Base-by-base conservation (phyloP, 768 basidiomycete species). In the Tylopilus felleus region DNA sequence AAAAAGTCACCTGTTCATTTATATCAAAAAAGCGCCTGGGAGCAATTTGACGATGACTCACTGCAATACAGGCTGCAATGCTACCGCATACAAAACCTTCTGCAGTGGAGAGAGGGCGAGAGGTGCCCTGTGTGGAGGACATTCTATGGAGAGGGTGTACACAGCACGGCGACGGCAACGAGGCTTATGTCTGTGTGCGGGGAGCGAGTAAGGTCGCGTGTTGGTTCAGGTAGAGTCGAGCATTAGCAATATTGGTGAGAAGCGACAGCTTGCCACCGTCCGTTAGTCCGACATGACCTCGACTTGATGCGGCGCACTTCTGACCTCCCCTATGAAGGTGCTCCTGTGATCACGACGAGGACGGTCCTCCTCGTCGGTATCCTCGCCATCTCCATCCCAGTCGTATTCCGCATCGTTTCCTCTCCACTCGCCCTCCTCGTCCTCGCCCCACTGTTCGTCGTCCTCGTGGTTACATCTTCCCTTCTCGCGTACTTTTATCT, bases 51-150 rank as follows among this genome's bases (percentile, higher is more conserved):
- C 14, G 44, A n/a, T 21, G 36, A 19, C 65, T 59, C 36, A 95
- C 94, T 33, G 95, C 96, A 41, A 89, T 86, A 69, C 84, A 92
- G 53, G 94, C 97, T 48, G 97, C 97, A 49, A 94, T 67, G 23
- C 90, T 95, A 53, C 97, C 97, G 59, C 90, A 90, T 12, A 90
- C 43, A 66, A 99, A 99, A 39, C 89, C 83, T 70, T 95, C 93
- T 44, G 77, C 59, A 0, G 88, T 90, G 39, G 85, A 84, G 33
- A 93, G 67, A 53, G 73, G 68, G 19, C 70, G 66, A 21, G 45
- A 6, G 13, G 42, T 45, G 21, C 49, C 5, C 49, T 59, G 58
- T 16, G 47, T 48, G 50, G 60, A 51, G 27, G 63, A 49, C 63
- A 65, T 69, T 39, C 23, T 59, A n/a, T 25, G 48, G 43, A 36